Conservation (phyloP, 2,329 filamentous ascomycete genomes). For the Talaromyces islandicus region DNA sequence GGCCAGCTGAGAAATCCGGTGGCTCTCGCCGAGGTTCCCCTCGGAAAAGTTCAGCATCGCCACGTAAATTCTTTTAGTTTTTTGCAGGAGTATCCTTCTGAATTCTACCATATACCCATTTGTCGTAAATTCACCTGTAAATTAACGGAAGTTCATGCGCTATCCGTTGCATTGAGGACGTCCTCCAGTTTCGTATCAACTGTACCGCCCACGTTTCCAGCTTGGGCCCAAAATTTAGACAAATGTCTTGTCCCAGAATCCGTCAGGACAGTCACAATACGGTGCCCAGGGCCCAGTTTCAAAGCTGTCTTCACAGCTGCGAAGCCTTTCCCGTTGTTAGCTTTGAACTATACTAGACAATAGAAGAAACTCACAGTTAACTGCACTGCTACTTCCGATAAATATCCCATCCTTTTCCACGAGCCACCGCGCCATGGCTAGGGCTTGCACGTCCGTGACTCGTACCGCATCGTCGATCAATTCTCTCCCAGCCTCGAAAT, state of each 20-base stretch:
- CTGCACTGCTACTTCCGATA: slow-evolving; percentile 87
- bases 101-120: background rate
- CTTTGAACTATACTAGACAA: background rate
- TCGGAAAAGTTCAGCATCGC: slow-evolving; percentile 9
- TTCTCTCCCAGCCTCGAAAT: slow-evolving; percentile 81
- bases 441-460: slow-evolving; percentile 82
- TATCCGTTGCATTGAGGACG: slow-evolving; percentile 31
- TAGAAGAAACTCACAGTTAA: slow-evolving; percentile 64
- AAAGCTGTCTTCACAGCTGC: slow-evolving; percentile 43
- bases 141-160: background rate
- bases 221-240: slow-evolving; percentile 47
- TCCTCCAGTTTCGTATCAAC: slow-evolving; percentile 41
- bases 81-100: background rate
- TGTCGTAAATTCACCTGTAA: background rate
- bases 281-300: slow-evolving; percentile 42
- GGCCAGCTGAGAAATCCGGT: background rate
- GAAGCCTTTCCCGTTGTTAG: slow-evolving; percentile 30
- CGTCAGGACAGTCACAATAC: slow-evolving; percentile 44
- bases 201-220: slow-evolving; percentile 41
- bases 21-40: slow-evolving; percentile 4
- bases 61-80: slow-evolving; percentile 10
- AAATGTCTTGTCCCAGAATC: slow-evolving; percentile 47
- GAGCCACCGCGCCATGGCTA: slow-evolving; percentile 90
- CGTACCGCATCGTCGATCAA: slow-evolving; percentile 85
- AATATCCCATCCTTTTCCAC: slow-evolving; percentile 96